phyloP scores from a whole-genome alignment of 2,329 filamentous ascomycete species.

The Xylaria sp. region DNA sequence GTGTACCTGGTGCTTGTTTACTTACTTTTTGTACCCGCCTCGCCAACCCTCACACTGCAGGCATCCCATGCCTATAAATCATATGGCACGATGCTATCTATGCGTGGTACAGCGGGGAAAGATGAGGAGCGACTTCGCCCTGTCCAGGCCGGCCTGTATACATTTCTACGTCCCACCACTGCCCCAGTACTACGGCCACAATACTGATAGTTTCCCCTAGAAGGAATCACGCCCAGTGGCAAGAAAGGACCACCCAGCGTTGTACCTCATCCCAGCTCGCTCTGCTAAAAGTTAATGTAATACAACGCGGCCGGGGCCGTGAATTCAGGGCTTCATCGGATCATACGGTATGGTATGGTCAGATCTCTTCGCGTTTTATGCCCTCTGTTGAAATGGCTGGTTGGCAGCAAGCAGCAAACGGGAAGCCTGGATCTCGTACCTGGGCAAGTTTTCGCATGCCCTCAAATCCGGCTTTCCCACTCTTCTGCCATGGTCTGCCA shows the following conservation, averaged over 20 bases:
- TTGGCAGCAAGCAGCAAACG: background rate
- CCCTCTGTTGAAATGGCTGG: background rate
- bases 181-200: slow-evolving; percentile 9
- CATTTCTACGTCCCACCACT: background rate
- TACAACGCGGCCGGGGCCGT: slow-evolving; percentile 14
- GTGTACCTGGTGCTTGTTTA: background rate
- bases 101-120: background rate
- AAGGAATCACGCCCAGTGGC: slow-evolving; percentile 1
- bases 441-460: background rate
- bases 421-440: background rate
- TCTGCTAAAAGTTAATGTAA: slow-evolving; percentile 6
- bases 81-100: slow-evolving; percentile 7
- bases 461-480: background rate
- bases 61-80: slow-evolving; percentile 13
- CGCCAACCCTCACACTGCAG: background rate
- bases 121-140: background rate
- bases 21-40: slow-evolving; percentile 2
- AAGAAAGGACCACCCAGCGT: background rate
- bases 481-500: background rate
- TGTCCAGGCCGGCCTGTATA: background rate
- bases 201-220: background rate
- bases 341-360: slow-evolving; percentile 12
- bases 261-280: background rate
- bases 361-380: slow-evolving; percentile 11
- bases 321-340: background rate